Percentiles rank a stretch among this genome's conserved stretches.
Evolutionary conservation across 176 grass and related monocot species (phyloP).

Genomic region (Carex scoparia): DNA sequence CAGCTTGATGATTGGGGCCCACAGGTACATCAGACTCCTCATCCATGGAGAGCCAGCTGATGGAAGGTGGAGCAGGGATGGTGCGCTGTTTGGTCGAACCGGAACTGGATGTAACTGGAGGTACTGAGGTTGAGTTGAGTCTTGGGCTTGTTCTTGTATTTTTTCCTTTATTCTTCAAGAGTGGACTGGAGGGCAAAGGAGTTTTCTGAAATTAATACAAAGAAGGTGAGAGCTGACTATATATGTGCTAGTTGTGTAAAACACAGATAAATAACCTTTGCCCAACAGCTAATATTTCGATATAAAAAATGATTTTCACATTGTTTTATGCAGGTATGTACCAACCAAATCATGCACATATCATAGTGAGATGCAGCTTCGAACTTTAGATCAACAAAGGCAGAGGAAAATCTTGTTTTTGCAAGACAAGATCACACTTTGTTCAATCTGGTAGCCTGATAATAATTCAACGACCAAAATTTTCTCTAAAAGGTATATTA

Average conservation of each 20-base stretch:
- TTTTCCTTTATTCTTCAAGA: slow-evolving; percentile 2
- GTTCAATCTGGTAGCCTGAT: background rate
- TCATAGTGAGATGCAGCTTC: background rate
- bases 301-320: background rate
- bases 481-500: background rate
- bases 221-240: background rate
- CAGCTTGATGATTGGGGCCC: slow-evolving; percentile 6
- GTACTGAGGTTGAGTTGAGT: background rate
- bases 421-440: background rate
- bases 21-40: slow-evolving; percentile 20
- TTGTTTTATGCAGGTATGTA: background rate
- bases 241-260: background rate
- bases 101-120: background rate
- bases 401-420: background rate
- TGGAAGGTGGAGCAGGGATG: background rate
- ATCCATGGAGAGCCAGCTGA: slow-evolving; percentile 9
- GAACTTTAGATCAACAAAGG: background rate
- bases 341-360: background rate
- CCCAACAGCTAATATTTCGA: background rate
- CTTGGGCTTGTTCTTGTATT: background rate
- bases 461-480: background rate
- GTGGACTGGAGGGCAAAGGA: background rate
- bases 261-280: background rate
- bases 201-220: slow-evolving; percentile 7
- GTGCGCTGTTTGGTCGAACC: background rate